These are phyloP conservation scores for Melanopsichium pennsylvanicum DNA, from an alignment of 1,284 basidiomycete species.

Conservation along the genomic window DNA sequence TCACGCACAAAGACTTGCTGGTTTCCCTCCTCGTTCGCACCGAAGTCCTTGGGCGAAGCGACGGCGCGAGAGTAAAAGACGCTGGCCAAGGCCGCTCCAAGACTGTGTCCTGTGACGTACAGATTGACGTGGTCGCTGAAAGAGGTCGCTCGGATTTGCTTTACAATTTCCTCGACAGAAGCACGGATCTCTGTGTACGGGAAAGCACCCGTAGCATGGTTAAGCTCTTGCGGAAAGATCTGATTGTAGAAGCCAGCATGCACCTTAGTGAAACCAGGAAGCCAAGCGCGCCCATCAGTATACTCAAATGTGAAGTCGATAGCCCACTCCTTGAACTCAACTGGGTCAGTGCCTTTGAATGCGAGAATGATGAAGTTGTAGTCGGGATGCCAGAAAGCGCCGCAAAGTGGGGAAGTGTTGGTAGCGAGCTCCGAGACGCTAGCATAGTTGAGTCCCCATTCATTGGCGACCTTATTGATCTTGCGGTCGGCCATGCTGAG, in stretches of 20 bases:
- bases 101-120: slow-evolving; percentile 39
- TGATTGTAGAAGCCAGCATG: slow-evolving; percentile 48
- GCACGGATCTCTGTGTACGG: slow-evolving; percentile 41
- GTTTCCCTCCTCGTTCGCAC: slow-evolving; percentile 15
- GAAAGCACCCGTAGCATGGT: slow-evolving; percentile 21
- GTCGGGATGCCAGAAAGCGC: slow-evolving; percentile 40
- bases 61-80: slow-evolving; percentile 39
- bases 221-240: slow-evolving; percentile 40
- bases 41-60: slow-evolving; percentile 40
- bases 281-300: slow-evolving; percentile 37
- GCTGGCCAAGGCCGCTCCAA: slow-evolving; percentile 40
- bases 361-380: slow-evolving; percentile 45
- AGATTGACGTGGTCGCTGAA: slow-evolving; percentile 37
- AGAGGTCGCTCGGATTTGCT: slow-evolving; percentile 18
- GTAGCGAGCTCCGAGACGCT: slow-evolving; percentile 42
- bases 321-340: slow-evolving; percentile 66
- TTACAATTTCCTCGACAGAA: slow-evolving; percentile 23
- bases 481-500: slow-evolving; percentile 25
- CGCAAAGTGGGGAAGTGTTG: slow-evolving; percentile 45
- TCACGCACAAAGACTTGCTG: slow-evolving; percentile 39
- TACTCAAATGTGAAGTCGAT: slow-evolving; percentile 62
- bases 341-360: slow-evolving; percentile 64
- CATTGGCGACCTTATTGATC: slow-evolving; percentile 33
- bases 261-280: slow-evolving; percentile 40
- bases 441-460: slow-evolving; percentile 44